Base-by-base conservation (phyloP, 108 stramenopile genomes). In the Chaetoceros muelleri region DNA sequence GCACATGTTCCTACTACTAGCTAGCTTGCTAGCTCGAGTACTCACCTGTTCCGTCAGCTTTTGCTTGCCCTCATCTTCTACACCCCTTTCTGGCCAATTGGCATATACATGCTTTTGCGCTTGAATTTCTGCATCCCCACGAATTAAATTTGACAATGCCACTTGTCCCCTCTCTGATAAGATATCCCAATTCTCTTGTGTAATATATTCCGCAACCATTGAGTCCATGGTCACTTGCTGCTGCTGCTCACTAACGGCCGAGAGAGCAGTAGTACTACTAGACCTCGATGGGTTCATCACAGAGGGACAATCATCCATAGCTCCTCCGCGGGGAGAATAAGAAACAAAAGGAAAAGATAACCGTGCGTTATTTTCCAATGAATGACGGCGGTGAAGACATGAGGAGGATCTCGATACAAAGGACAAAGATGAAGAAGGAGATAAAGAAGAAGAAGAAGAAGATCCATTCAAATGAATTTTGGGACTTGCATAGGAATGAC, bases 61-160 rank as follows among this genome's bases (percentile, higher is more conserved):
- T 10, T 52, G 28, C 65, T 96, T 96, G 31, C 60, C 87, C 16
- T 82, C 85, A 62, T 96, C 93, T 24, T 80, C 70, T 25, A 51
- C 55, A 0, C 95, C 95, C 3, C 67, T 65, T 24, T 57, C 80
- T 18, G 95, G 93, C 95, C 95, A 96, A 19, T 76, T 64, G n/a
- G 61, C 77, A 55, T 94, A 94, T 13, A 96, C 77, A 69, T 92
- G 93, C n/a, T 5, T 58, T 62, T 94, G 91, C 0, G 55, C 66
- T 23, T 66, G 31, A 16, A 55, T 24, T 25, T 60, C 67, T 1
- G 30, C 52, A 60, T 89, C 87, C 30, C 59, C 64, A 29, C 68
- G 64, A 24, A 85, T 76, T 21, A 91, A 53, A 46, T 66, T 74
- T 30, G 60, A 52, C 23, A 91, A 44, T 8, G 89, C 81, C 7